phyloP scores from a whole-genome alignment of 208 protist genomes.

The Trichomonas vaginalis region DNA sequence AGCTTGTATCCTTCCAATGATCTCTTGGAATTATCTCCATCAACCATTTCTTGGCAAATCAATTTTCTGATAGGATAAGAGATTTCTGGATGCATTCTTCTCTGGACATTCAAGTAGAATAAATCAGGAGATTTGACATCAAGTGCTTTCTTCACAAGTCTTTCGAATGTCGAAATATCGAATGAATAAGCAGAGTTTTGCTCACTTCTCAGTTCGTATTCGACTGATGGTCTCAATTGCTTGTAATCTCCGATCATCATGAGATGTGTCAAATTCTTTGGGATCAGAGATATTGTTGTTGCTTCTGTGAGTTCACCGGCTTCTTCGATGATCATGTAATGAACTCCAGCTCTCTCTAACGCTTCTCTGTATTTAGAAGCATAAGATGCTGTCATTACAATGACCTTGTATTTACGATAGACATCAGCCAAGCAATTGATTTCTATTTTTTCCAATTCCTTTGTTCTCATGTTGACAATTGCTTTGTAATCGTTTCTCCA shows the following conservation, averaged over 20 bases:
- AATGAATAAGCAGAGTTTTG: background rate
- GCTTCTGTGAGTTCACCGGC: background rate
- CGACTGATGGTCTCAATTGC: background rate
- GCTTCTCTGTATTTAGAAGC: background rate
- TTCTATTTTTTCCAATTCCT: background rate
- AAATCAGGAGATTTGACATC: background rate
- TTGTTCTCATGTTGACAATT: background rate
- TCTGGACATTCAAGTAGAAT: background rate
- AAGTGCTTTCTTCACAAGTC: background rate
- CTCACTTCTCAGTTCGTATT: background rate
- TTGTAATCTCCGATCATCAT: background rate
- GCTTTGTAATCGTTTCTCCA: background rate
- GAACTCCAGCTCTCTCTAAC: background rate
- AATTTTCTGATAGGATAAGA: background rate
- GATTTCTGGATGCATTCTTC: constrained; percentile 14
- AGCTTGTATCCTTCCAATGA: background rate
- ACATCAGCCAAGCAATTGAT: background rate
- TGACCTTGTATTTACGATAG: background rate
- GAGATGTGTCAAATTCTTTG: background rate
- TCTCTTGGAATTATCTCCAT: background rate
- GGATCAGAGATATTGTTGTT: background rate
- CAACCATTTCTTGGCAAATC: background rate
- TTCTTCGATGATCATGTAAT: constrained; percentile 1
- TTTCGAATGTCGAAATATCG: background rate
- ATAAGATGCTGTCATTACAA: background rate